Evolutionary conservation across 2,329 filamentous ascomycete species (phyloP), one percentile per base, ranked within the genome.

Genomic region (Stagonosporopsis cucurbitacearum): DNA sequence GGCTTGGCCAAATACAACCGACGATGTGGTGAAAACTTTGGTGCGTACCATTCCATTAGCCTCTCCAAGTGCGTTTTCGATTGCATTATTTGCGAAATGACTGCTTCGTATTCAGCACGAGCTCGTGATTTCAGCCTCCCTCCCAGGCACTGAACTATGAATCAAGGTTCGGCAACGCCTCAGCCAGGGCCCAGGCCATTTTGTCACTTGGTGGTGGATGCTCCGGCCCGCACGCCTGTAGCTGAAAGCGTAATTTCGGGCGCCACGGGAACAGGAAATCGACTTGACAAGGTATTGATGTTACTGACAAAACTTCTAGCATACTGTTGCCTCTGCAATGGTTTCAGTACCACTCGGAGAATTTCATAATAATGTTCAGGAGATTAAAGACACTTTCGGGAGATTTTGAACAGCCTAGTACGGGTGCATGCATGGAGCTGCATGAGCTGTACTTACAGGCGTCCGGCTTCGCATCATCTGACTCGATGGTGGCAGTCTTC

Each of bases 141-240:
- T 49, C 19, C 51, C 57, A 50, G 36, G 39, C 32, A 53, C 49
- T 23, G 32, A 40, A 36, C 32, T 26, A 35, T 13, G 25, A 26
- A 17, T 13, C 19, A 25, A 30, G 23, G 52, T 33, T 42, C 36
- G 25, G 49, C 37, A 43, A 53, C 33, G 35, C n/a, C 37, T 54
- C 32, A 32, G 37, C 33, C 41, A 44, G 50, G 22, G 48, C 50
- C 39, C n/a, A n/a, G n/a, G n/a, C n/a, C n/a, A n/a, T n/a, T 47
- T 53, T 47, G 45, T 59, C 57, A 49, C 45, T 28, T 51, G 25
- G 15, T 32, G 35, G 36, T 63, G 37, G 57, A 63, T 57, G 46
- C 52, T 57, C 47, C 58, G 60, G 56, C 51, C 62, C 62, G 62
- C 57, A 47, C 26, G 19, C 26, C 58, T 63, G 58, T 62, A 63